phyloP scores from a whole-genome alignment of 495 filamentous ascomycete species.

The Hypoxylon fuscum region DNA sequence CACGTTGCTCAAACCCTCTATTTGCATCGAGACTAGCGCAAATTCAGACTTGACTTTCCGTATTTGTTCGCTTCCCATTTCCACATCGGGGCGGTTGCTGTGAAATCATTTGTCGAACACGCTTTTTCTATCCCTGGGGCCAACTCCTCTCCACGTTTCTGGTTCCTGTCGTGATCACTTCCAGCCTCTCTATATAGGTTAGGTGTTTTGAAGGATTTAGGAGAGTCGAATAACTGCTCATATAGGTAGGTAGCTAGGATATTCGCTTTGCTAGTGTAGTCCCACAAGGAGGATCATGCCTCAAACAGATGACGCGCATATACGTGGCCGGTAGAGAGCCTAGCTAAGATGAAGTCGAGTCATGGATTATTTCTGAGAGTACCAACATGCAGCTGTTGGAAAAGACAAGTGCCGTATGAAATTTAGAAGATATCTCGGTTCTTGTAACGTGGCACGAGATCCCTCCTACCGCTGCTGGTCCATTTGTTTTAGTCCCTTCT shows the following conservation, averaged over 20 bases:
- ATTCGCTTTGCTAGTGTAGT: slow-evolving; percentile 8
- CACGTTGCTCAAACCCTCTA: slow-evolving; percentile 36
- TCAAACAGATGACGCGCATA: slow-evolving; percentile 14
- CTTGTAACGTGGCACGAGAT: slow-evolving; percentile 36
- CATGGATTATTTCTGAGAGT: slow-evolving; percentile 1
- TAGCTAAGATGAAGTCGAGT: neutral
- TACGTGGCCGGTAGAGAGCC: slow-evolving; percentile 7
- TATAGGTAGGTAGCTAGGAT: slow-evolving; percentile 1
- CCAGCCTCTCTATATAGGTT: slow-evolving; percentile 3
- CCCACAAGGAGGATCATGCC: slow-evolving; percentile 15
- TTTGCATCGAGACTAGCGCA: slow-evolving; percentile 29
- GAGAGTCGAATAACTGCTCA: slow-evolving; percentile 4
- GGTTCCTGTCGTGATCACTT: slow-evolving; percentile 24
- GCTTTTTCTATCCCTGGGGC: slow-evolving; percentile 18
- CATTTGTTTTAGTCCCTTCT: slow-evolving; percentile 24
- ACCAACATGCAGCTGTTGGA: slow-evolving; percentile 1
- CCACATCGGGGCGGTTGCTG: slow-evolving; percentile 36
- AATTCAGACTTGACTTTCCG: slow-evolving; percentile 32
- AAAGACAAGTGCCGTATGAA: slow-evolving; percentile 22
- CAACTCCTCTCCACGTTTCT: slow-evolving; percentile 9
- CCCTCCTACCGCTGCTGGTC: slow-evolving; percentile 15
- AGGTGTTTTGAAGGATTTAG: neutral
- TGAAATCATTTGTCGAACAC: slow-evolving; percentile 36
- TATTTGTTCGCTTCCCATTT: slow-evolving; percentile 46
- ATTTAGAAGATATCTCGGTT: slow-evolving; percentile 15